Evolutionary conservation across 805 yeast species (phyloP).

Genomic region (Lipomyces oligophaga): DNA sequence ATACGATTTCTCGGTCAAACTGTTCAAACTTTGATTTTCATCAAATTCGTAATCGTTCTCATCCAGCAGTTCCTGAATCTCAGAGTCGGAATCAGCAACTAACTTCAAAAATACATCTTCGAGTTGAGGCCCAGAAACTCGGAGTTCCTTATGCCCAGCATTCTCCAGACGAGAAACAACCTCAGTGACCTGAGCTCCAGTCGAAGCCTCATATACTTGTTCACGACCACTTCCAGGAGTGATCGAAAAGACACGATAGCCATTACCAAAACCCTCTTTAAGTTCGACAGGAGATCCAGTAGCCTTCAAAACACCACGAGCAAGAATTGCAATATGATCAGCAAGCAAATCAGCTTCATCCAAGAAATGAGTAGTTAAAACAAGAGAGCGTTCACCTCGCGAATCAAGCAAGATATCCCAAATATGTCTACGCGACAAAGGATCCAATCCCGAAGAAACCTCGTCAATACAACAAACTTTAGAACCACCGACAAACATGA

Average conservation of each 20-base stretch:
- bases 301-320: constrained; percentile 36
- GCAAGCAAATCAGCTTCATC: constrained; percentile 40
- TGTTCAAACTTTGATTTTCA: constrained; percentile 20
- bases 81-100: constrained; percentile 32
- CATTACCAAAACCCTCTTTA: constrained; percentile 38
- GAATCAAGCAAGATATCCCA: constrained; percentile 38
- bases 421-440: constrained; percentile 37
- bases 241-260: constrained; percentile 34
- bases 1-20: constrained; percentile 13
- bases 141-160: constrained; percentile 27
- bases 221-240: constrained; percentile 34
- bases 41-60: constrained; percentile 21
- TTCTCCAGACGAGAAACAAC: constrained; percentile 30
- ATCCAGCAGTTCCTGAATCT: constrained; percentile 20
- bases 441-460: constrained; percentile 41
- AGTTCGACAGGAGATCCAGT: constrained; percentile 37
- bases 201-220: constrained; percentile 28
- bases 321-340: constrained; percentile 37
- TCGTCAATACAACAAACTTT: constrained; percentile 40
- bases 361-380: constrained; percentile 39
- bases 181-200: constrained; percentile 32
- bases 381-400: constrained; percentile 34
- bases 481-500: constrained; percentile 39
- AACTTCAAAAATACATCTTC: constrained; percentile 38
- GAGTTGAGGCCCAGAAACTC: constrained; percentile 38